Conservation (phyloP, 345 rosid species). For the Lumnitzera littorea region DNA sequence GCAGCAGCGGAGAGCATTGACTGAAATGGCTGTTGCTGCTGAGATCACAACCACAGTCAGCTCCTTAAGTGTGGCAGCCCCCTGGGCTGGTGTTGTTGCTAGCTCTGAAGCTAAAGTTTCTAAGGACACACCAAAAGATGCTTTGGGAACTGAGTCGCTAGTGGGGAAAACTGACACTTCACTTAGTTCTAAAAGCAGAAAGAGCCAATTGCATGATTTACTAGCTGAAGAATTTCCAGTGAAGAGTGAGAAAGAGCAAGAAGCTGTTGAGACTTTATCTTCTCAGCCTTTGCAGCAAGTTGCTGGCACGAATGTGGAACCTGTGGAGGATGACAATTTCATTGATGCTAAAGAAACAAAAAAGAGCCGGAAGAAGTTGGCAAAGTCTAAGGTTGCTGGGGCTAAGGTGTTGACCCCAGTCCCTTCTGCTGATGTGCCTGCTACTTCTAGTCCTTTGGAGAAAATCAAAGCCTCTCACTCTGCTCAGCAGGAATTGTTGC, state of each 20-base stretch:
- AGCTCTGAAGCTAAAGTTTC: slow-evolving; percentile 42
- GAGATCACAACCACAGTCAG: slow-evolving; percentile 34
- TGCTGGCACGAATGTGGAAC: slow-evolving; percentile 22
- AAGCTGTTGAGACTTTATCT: slow-evolving; percentile 21
- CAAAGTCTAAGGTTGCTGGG: slow-evolving; percentile 64
- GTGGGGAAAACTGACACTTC: slow-evolving; percentile 36
- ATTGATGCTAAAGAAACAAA: slow-evolving; percentile 86
- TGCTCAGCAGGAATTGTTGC: slow-evolving; percentile 57
- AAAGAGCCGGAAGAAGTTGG: slow-evolving; percentile 81
- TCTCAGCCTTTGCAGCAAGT: slow-evolving; percentile 21
- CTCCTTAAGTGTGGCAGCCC: slow-evolving; percentile 37
- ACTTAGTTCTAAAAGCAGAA: slow-evolving; percentile 37
- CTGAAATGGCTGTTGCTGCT: slow-evolving; percentile 48
- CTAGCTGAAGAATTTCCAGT: slow-evolving; percentile 58
- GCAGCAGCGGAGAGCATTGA: slow-evolving; percentile 66
- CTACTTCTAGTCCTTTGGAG: slow-evolving; percentile 56
- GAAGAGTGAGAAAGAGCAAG: slow-evolving; percentile 39
- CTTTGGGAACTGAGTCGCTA: slow-evolving; percentile 22
- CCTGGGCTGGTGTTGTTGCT: slow-evolving; percentile 75
- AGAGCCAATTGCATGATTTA: slow-evolving; percentile 67
- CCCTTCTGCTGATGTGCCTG: slow-evolving; percentile 37
- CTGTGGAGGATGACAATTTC: slow-evolving; percentile 59
- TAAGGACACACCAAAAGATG: slow-evolving; percentile 37
- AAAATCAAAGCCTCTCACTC: slow-evolving; percentile 60
- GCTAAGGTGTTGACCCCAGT: slow-evolving; percentile 34